Percentiles rank a stretch among this genome's conserved stretches.
Conservation (phyloP, 768 basidiomycete species). For the Lanmaoa rubissima region DNA sequence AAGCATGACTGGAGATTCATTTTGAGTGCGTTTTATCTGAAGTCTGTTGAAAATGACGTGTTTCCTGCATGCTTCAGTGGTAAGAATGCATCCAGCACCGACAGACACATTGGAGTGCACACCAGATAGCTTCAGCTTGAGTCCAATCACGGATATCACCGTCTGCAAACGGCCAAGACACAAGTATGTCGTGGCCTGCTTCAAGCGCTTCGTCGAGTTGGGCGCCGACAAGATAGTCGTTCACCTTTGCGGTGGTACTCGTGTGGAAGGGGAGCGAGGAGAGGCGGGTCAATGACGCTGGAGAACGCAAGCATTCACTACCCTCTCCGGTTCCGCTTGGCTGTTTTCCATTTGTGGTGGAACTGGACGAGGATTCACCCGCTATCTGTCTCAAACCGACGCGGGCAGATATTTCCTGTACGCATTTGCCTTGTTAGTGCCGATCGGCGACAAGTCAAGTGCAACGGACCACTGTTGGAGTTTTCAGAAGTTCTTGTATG, state of each 20-base stretch:
- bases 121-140: slow-evolving; percentile 91
- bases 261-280: slow-evolving; percentile 46
- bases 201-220: slow-evolving; percentile 79
- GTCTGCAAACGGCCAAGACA: slow-evolving; percentile 83
- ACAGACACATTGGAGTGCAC: slow-evolving; percentile 3
- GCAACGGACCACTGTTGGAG: slow-evolving; percentile 68
- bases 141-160: slow-evolving; percentile 74
- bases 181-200: slow-evolving; percentile 65
- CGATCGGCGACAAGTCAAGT: neutral
- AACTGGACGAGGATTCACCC: slow-evolving; percentile 31
- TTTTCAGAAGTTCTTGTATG: slow-evolving; percentile 73
- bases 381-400: slow-evolving; percentile 61
- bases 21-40: slow-evolving; percentile 75
- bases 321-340: slow-evolving; percentile 15
- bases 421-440: slow-evolving; percentile 2
- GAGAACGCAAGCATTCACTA: slow-evolving; percentile 30
- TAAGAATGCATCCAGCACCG: slow-evolving; percentile 4
- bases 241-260: slow-evolving; percentile 50
- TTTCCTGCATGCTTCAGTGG: slow-evolving; percentile 55
- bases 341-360: slow-evolving; percentile 23
- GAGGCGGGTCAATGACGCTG: slow-evolving; percentile 46
- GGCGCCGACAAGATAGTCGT: slow-evolving; percentile 80
- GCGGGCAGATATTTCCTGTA: slow-evolving; percentile 75
- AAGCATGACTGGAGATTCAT: slow-evolving; percentile 83
- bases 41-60: slow-evolving; percentile 74